Evolutionary conservation across 2,329 filamentous ascomycete genomes (phyloP).

Genomic region (Cercospora canescens): DNA sequence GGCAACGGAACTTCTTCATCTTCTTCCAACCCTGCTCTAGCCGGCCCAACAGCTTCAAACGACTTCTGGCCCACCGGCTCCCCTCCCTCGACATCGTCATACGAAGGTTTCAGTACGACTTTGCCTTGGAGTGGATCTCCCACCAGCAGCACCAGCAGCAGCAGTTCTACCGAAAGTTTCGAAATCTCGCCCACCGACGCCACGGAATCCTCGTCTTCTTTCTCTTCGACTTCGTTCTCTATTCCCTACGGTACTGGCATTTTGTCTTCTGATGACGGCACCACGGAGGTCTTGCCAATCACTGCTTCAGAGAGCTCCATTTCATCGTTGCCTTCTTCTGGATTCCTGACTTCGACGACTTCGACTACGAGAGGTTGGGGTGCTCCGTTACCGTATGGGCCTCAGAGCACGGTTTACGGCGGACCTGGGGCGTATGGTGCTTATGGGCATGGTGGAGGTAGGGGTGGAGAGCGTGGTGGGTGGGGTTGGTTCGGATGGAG

Average conservation of each 20-base stretch:
- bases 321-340: neutral
- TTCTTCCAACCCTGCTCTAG: neutral
- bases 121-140: neutral
- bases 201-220: neutral
- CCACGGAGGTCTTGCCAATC: constrained; percentile 12
- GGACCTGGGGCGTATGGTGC: neutral
- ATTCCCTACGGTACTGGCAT: neutral
- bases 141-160: neutral
- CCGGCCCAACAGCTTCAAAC: neutral
- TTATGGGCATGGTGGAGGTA: neutral
- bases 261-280: neutral
- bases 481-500: neutral
- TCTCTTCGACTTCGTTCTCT: neutral
- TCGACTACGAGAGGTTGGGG: neutral
- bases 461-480: neutral
- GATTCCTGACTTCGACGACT: neutral
- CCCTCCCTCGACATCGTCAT: neutral
- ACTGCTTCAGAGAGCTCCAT: neutral
- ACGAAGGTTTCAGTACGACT: neutral
- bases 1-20: neutral
- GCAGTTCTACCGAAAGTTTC: neutral
- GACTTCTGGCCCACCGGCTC: neutral
- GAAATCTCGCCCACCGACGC: neutral
- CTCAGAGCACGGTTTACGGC: neutral
- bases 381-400: neutral